Evolutionary conservation across 202 grass and related monocot genomes (phyloP).

Genomic region (Digitaria exilis): DNA sequence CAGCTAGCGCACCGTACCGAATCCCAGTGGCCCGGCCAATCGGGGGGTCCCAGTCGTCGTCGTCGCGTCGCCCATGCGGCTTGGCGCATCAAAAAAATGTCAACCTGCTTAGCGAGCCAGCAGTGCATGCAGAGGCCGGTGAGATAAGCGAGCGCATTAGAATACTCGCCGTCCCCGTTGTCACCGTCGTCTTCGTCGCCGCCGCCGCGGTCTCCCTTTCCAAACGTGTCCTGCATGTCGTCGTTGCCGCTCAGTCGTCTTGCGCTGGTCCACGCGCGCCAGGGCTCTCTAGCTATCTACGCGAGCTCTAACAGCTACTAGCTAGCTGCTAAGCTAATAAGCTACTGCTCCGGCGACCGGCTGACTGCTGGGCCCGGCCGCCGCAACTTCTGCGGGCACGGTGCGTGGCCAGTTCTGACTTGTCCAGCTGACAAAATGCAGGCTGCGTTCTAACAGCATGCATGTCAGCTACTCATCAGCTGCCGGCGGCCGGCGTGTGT

Average conservation of each 20-base stretch:
- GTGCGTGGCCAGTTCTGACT: neutral
- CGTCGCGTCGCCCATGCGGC: constrained; percentile 15
- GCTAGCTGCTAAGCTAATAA: neutral
- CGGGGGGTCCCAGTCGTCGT: neutral
- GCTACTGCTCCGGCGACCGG: neutral
- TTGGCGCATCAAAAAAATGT: constrained; percentile 36
- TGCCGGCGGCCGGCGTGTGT: neutral
- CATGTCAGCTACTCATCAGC: neutral
- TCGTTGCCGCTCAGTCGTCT: constrained; percentile 9
- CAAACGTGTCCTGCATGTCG: constrained; percentile 1
- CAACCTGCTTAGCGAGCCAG: constrained; percentile 18
- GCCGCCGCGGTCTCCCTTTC: neutral
- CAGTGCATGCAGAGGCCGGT: no score
- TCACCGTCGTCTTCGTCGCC: neutral
- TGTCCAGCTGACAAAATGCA: neutral
- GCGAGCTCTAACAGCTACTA: neutral
- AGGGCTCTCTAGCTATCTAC: neutral
- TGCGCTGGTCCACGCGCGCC: constrained; percentile 3
- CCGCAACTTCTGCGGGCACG: neutral
- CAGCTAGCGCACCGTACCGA: constrained; percentile 12
- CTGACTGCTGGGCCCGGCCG: neutral
- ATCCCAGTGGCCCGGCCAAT: constrained; percentile 29
- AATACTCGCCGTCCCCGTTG: neutral
- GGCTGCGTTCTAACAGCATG: neutral
- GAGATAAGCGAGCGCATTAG: constrained; percentile 5